phyloP scores from a whole-genome alignment of 352 stramenopile species.

The Bremia lactucae region DNA sequence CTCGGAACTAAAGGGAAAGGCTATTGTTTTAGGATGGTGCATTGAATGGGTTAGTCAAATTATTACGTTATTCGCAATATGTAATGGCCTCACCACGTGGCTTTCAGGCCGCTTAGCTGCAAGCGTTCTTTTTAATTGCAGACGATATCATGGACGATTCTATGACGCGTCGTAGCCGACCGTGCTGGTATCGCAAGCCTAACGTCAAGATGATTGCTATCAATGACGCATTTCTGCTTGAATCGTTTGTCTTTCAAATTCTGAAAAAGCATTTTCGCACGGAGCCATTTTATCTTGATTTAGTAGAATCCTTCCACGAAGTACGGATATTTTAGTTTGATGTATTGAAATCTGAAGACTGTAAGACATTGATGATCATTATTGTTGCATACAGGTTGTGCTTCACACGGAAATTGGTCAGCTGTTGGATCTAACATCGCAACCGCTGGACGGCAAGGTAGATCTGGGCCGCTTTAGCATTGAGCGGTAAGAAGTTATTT shows the following conservation, averaged over 20 bases:
- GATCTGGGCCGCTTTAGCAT: slow-evolving; percentile 90
- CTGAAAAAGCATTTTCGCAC: slow-evolving; percentile 82
- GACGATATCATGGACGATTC: slow-evolving; percentile 99
- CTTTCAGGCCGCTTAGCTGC: slow-evolving; percentile 48
- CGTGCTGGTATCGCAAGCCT: slow-evolving; percentile 94
- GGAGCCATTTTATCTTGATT: slow-evolving; percentile 82
- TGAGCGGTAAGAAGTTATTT: slow-evolving; percentile 64
- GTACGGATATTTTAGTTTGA: slow-evolving; percentile 19
- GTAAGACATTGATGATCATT: background rate
- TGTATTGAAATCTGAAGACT: background rate
- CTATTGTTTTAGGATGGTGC: slow-evolving; percentile 94
- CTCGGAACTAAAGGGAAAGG: slow-evolving; percentile 64
- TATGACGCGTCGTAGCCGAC: slow-evolving; percentile 89
- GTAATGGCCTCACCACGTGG: background rate
- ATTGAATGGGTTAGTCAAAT: slow-evolving; percentile 88
- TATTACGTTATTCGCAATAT: background rate
- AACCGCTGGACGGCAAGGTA: slow-evolving; percentile 67
- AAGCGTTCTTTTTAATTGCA: slow-evolving; percentile 98
- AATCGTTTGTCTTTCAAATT: slow-evolving; percentile 87
- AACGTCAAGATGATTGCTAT: slow-evolving; percentile 91
- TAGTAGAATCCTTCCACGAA: slow-evolving; percentile 94
- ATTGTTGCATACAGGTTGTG: slow-evolving; percentile 74
- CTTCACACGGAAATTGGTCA: slow-evolving; percentile 96
- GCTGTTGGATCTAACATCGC: slow-evolving; percentile 85
- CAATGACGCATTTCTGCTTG: slow-evolving; percentile 95